Conservation (phyloP, 2,329 filamentous ascomycete species). For the Sclerotinia subarctica region DNA sequence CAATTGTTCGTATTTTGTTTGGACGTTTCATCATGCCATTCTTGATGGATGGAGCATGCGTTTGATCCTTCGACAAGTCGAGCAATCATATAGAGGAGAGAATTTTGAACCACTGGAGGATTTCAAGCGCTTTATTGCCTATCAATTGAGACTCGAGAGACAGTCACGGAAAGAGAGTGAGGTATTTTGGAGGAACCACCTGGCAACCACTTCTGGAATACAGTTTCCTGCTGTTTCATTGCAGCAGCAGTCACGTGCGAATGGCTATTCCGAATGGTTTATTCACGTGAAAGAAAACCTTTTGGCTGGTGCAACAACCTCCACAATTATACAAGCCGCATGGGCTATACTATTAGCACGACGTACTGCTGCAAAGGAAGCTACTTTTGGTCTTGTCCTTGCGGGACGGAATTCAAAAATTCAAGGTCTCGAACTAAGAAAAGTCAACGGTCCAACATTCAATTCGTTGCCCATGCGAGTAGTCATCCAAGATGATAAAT, state of each 20-base stretch:
- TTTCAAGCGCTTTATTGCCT: slow-evolving; percentile 10
- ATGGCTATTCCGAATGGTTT: background rate
- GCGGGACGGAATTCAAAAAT: slow-evolving; percentile 44
- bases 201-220: slow-evolving; percentile 44
- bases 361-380: slow-evolving; percentile 42
- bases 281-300: slow-evolving; percentile 9
- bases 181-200: slow-evolving; percentile 47
- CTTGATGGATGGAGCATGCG: slow-evolving; percentile 53
- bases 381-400: slow-evolving; percentile 45
- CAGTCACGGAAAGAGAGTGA: slow-evolving; percentile 26
- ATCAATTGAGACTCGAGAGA: slow-evolving; percentile 3
- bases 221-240: slow-evolving; percentile 44
- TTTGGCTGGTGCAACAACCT: slow-evolving; percentile 22
- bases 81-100: slow-evolving; percentile 3
- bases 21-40: slow-evolving; percentile 54
- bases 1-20: slow-evolving; percentile 43
- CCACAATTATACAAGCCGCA: slow-evolving; percentile 34
- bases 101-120: background rate
- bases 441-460: slow-evolving; percentile 43
- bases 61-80: slow-evolving; percentile 35
- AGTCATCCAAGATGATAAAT: slow-evolving; percentile 30
- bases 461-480: slow-evolving; percentile 45
- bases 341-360: slow-evolving; percentile 43
- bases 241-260: background rate
- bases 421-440: slow-evolving; percentile 39